These are phyloP conservation scores for Talaromyces sp. DNA, from an alignment of 2,329 filamentous ascomycete genomes.

Conservation along the genomic window DNA sequence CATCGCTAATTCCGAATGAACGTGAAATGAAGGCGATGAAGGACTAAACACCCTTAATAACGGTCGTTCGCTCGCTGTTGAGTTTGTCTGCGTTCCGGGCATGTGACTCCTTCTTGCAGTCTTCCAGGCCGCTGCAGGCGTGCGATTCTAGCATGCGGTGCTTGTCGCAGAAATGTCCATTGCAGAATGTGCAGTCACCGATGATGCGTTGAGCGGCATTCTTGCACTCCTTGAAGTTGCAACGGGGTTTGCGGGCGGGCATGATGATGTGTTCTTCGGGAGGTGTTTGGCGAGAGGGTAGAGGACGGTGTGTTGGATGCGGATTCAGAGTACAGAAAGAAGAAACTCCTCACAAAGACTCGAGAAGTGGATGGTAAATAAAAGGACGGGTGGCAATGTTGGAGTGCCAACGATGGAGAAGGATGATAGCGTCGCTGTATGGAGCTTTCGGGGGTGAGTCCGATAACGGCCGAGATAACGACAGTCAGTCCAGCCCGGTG, in stretches of 20 bases:
- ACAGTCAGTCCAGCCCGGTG: conserved; percentile 8
- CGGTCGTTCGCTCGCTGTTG: conserved; percentile 86
- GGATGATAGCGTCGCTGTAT: conserved; percentile 13
- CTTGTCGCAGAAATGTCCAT: conserved; percentile 90
- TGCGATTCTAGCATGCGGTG: conserved; percentile 93
- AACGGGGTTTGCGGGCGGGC: conserved; percentile 62
- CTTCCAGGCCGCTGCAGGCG: conserved; percentile 86
- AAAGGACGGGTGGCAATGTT: conserved; percentile 11
- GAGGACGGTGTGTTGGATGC: neutral
- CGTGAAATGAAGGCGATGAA: neutral
- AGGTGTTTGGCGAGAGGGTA: neutral
- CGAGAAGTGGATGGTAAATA: neutral
- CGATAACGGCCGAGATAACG: conserved; percentile 15
- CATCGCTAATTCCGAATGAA: conserved; percentile 6
- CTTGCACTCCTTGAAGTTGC: conserved; percentile 85
- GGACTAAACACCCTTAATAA: conserved; percentile 79
- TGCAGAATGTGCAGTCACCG: conserved; percentile 93
- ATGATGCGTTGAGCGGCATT: conserved; percentile 87
- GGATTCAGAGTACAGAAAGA: neutral
- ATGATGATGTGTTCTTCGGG: conserved; percentile 26
- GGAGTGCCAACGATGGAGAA: conserved; percentile 5
- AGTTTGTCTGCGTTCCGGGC: conserved; percentile 90
- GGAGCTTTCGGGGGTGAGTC: conserved; percentile 11
- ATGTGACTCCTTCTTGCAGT: conserved; percentile 96
- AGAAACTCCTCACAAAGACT: neutral